Evolutionary conservation across 768 basidiomycete species (phyloP), one percentile per base, ranked within the genome.

Genomic region (Jaapia argillacea): DNA sequence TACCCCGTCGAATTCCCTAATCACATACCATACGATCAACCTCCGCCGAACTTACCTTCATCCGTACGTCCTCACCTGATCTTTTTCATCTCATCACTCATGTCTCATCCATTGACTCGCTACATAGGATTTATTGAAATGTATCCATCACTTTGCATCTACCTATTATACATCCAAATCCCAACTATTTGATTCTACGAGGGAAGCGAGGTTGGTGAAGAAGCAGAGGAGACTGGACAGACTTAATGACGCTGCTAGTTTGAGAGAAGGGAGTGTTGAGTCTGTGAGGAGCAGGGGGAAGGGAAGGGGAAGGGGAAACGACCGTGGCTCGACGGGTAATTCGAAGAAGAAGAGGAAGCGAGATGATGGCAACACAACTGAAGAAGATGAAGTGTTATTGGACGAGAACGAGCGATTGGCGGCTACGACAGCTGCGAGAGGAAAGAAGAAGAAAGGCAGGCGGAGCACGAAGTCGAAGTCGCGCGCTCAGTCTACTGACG

Each of bases 81-180:
- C 38, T 20, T 23, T 31, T 35, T 45, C 4, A n/a, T n/a, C n/a
- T n/a, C n/a, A 44, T 42, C 38, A 23, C 40, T 36, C 43, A 26
- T 36, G 44, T 36, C 35, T 36, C 14, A 3, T 5, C 26, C 27
- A 5, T 44, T 24, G 26, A 65, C 73, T 20, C 62, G 57, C 42
- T 56, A 56, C 24, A 3, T 18, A 76, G 73, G 74, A 77, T 43
- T 45, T 77, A 22, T 48, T 75, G 39, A 75, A 75, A 56, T 65
- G 65, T 39, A 66, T 75, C 31, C 75, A 75, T 47, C 60, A 73
- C 50, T 72, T 71, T 43, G 59, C 74, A 20, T 70, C 68, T 38
- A 61, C 58, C 18, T 80, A 81, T 55, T 89, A 86, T 50, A 63
- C 64, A 18, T 76, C 78, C 49, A 65, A 69, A 43, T 82, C 78